Evolutionary conservation across 2,329 filamentous ascomycete genomes (phyloP).

Genomic region (Phialophora chinensis): DNA sequence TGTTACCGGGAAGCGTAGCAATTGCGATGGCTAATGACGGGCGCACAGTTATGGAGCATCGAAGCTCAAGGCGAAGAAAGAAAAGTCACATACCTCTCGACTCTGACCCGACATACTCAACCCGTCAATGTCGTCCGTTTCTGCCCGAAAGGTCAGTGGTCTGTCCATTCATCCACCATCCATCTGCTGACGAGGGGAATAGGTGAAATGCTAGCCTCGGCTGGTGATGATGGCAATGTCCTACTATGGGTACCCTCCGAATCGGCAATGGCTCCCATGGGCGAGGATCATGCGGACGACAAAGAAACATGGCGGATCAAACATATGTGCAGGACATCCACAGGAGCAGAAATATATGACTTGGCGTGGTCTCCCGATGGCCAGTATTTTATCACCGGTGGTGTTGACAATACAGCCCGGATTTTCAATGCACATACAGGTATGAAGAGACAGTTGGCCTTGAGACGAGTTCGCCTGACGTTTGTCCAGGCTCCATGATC

Average conservation of each 20-base stretch:
- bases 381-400: slow-evolving; percentile 94
- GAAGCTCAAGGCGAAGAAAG: slow-evolving; percentile 83
- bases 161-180: slow-evolving; percentile 8
- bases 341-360: slow-evolving; percentile 94
- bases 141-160: slow-evolving; percentile 79
- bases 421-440: slow-evolving; percentile 95
- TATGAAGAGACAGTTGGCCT: slow-evolving; percentile 50
- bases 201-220: slow-evolving; percentile 93
- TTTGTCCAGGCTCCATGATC: slow-evolving; percentile 59
- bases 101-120: slow-evolving; percentile 90
- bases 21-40: slow-evolving; percentile 45
- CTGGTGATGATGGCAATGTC: slow-evolving; percentile 96
- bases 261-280: slow-evolving; percentile 69
- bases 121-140: slow-evolving; percentile 98
- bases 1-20: slow-evolving; percentile 36
- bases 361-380: slow-evolving; percentile 98
- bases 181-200: slow-evolving; percentile 40
- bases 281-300: slow-evolving; percentile 85
- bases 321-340: slow-evolving; percentile 92
- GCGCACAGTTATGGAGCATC: slow-evolving; percentile 81
- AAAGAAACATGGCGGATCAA: slow-evolving; percentile 97
- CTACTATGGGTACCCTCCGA: slow-evolving; percentile 95
- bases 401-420: slow-evolving; percentile 97
- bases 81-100: slow-evolving; percentile 89
- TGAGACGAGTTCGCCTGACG: background rate